Evolutionary conservation across 2,329 filamentous ascomycete genomes (phyloP).

Genomic region (Penicillium polonicum): DNA sequence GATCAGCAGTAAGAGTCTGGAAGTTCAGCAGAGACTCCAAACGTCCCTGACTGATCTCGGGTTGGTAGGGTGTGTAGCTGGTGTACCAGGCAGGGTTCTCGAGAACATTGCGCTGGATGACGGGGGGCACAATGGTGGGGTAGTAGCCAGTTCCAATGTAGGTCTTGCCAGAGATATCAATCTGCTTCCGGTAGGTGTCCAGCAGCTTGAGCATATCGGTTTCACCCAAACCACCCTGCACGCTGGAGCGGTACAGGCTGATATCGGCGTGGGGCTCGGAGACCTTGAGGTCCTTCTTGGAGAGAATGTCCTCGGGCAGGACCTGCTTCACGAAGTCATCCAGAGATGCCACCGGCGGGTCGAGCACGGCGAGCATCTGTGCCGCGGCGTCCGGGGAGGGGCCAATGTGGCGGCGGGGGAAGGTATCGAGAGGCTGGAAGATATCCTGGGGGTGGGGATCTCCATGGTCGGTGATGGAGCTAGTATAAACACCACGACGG

Average conservation of each 20-base stretch:
- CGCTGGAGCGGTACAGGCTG: constrained; percentile 41
- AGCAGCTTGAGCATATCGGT: constrained; percentile 44
- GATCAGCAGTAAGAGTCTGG: constrained; percentile 86
- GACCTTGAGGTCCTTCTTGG: constrained; percentile 62
- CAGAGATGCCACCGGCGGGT: constrained; percentile 69
- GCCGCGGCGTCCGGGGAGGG: constrained; percentile 67
- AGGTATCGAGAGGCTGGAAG: constrained; percentile 56
- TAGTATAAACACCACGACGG: constrained; percentile 69
- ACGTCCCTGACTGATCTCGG: constrained; percentile 93
- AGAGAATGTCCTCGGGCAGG: constrained; percentile 75
- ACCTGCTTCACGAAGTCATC: constrained; percentile 85
- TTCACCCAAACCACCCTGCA: constrained; percentile 48
- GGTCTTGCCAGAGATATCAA: constrained; percentile 59
- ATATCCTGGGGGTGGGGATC: constrained; percentile 40
- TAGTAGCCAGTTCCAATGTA: constrained; percentile 90
- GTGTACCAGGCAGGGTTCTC: constrained; percentile 97
- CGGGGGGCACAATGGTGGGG: constrained; percentile 77
- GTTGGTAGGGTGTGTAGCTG: constrained; percentile 95
- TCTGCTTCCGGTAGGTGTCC: constrained; percentile 52
- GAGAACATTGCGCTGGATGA: constrained; percentile 88
- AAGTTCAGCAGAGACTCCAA: constrained; percentile 92
- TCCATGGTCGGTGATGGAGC: constrained; percentile 84
- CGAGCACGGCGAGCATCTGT: constrained; percentile 76
- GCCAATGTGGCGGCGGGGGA: constrained; percentile 82
- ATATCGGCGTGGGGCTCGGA: constrained; percentile 46